Percentiles rank a stretch among this genome's conserved stretches.
These are phyloP conservation scores for Scleromitrula shiraiana DNA, from an alignment of 2,329 filamentous ascomycete genomes.

Conservation along the genomic window DNA sequence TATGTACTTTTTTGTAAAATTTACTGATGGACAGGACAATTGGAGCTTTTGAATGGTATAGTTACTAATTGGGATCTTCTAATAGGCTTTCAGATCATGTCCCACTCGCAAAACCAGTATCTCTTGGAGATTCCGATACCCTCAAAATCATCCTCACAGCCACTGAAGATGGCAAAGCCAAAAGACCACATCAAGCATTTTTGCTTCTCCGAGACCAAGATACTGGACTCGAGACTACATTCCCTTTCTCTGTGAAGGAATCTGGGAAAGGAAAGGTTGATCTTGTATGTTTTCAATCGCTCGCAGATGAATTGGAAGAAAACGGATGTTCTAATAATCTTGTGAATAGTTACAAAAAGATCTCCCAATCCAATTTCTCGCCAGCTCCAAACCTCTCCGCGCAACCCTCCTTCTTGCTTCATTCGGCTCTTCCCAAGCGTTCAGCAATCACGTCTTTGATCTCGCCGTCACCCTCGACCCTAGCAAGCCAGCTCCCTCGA, in stretches of 20 bases:
- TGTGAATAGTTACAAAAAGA: constrained; percentile 70
- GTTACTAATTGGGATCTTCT: constrained; percentile 10
- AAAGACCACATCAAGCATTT: constrained; percentile 91
- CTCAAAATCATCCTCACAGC: constrained; percentile 78
- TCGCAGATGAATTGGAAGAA: neutral
- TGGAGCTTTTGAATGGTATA: no score
- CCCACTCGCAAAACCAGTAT: constrained; percentile 50
- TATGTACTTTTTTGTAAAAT: constrained; percentile 37
- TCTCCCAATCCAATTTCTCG: constrained; percentile 74
- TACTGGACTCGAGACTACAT: constrained; percentile 78
- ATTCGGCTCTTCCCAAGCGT: constrained; percentile 66
- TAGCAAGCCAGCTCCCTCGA: constrained; percentile 48
- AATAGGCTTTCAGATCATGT: constrained; percentile 25
- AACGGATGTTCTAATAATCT: constrained; percentile 16
- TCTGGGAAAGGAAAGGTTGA: constrained; percentile 80
- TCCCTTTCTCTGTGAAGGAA: constrained; percentile 75
- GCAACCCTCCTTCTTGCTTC: constrained; percentile 82
- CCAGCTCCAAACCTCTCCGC: constrained; percentile 57
- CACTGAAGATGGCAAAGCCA: constrained; percentile 67
- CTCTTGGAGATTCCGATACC: constrained; percentile 59
- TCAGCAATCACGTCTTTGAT: constrained; percentile 65
- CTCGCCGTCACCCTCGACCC: constrained; percentile 59
- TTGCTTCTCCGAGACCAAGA: constrained; percentile 68
- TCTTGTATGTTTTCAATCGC: constrained; percentile 52
- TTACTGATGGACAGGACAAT: no score